Evolutionary conservation across 202 grass and related monocot species (phyloP).

Genomic region (Bolboschoenoplectus hybrid): DNA sequence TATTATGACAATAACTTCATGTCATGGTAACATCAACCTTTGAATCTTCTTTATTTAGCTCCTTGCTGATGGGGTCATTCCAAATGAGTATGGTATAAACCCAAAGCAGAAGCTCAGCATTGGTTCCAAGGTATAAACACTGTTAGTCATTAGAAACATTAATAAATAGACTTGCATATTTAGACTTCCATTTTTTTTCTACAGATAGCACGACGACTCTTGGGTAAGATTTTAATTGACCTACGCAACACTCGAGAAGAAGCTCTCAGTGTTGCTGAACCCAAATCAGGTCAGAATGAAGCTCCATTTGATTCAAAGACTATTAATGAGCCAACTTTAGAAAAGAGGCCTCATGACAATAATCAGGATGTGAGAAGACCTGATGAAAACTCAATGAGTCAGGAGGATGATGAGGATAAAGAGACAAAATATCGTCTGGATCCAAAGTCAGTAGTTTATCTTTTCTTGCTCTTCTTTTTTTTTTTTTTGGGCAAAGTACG

Average conservation of each 20-base stretch:
- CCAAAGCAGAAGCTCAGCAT: conserved; percentile 93
- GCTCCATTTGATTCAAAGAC: conserved; percentile 44
- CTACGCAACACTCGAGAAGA: conserved; percentile 86
- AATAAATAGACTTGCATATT: conserved; percentile 24
- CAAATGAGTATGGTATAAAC: conserved; percentile 94
- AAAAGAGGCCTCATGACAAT: conserved; percentile 47
- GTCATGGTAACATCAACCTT: conserved; percentile 9
- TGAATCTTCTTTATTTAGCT: conserved; percentile 59
- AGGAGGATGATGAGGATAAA: conserved; percentile 71
- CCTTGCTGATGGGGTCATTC: conserved; percentile 96
- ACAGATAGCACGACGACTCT: conserved; percentile 82
- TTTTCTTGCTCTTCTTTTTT: conserved; percentile 30
- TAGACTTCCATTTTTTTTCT: conserved; percentile 39
- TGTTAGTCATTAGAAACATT: not conserved
- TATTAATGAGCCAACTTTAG: conserved; percentile 50
- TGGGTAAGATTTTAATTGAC: conserved; percentile 97
- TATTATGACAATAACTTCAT: conserved; percentile 38
- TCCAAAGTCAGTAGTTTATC: conserved; percentile 67
- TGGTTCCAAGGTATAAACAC: conserved; percentile 82
- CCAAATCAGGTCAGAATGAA: conserved; percentile 52
- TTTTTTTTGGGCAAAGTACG: not conserved
- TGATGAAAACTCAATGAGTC: conserved; percentile 55
- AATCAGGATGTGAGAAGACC: conserved; percentile 58
- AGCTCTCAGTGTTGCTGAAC: conserved; percentile 68
- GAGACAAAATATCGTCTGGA: conserved; percentile 98